Base-by-base conservation (phyloP, 225 moss, liverwort and hornwort species). In the Marchantia polymorpha region DNA sequence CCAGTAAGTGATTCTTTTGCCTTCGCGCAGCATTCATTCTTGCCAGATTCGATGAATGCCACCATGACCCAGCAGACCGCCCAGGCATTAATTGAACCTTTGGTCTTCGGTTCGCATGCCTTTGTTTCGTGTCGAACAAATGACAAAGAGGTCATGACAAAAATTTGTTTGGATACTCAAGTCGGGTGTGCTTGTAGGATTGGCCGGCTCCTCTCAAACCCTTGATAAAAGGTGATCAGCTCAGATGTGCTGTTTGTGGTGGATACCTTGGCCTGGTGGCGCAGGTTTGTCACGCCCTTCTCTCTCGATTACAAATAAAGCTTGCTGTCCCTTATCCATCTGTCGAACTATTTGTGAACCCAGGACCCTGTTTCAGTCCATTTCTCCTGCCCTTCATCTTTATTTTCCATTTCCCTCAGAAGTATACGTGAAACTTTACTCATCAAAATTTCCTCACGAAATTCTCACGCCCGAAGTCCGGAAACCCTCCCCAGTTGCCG, bases 211-310 rank as follows among this genome's bases (percentile, higher is more conserved):
- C 89, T 25, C 86, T 94, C 39, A 53, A 51, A n/a, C 30, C 86
- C 86, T 61, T 89, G 83, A 79, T 87, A 82, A 53, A 77, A 86
- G 31, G 84, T 69, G 91, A 87, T 73, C 84, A 91, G 83, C 86
- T 95, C 23, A 92, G 83, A 87, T 99, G 97, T 83, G 89, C 75
- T 12, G 67, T 85, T n/a, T 99, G 97, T 86, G 92, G 85, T 78
- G 90, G 90, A 47, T 86, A 89, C 69, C 84, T 93, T 79, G 91
- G 89, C 60, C 97, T 99, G 49, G 91, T 99, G 72, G 94, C 94
- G 84, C 97, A 99, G 90, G 93, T 93, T 64, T 23, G 14, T 77
- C 12, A 39, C 20, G 22, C 19, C 15, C 52, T 53, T 12, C 54
- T 74, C 22, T 39, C 23, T 67, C 12, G 2, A 14, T 23, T 64